phyloP scores from a whole-genome alignment of 2,329 filamentous ascomycete species.

The Thielaviopsis musarum region DNA sequence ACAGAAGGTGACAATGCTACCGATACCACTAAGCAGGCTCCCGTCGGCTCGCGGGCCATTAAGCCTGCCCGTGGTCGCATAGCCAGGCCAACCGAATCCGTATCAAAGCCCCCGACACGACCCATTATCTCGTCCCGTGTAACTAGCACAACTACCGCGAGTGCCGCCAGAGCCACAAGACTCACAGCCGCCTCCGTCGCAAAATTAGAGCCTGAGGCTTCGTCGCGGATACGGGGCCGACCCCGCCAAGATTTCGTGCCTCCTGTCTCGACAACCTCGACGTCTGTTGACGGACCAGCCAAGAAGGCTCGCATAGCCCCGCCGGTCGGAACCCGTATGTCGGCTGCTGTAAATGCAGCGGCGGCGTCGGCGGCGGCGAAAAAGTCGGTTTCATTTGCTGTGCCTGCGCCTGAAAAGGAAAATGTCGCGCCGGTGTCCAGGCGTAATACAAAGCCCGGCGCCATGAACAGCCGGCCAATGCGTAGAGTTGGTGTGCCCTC shows the following conservation, averaged over 20 bases:
- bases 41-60: slow-evolving; percentile 16
- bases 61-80: slow-evolving; percentile 28
- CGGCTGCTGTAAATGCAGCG: slow-evolving; percentile 14
- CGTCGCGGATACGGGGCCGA: background rate
- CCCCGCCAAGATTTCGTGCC: background rate
- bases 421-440: slow-evolving; percentile 30
- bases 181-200: slow-evolving; percentile 13
- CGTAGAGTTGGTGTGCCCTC: slow-evolving; percentile 23
- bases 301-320: slow-evolving; percentile 26
- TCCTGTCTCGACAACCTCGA: background rate
- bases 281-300: slow-evolving; percentile 17
- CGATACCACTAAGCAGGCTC: slow-evolving; percentile 23
- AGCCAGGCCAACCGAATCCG: slow-evolving; percentile 22
- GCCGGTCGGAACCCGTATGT: slow-evolving; percentile 13
- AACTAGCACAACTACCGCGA: slow-evolving; percentile 17
- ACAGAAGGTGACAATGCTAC: slow-evolving; percentile 30
- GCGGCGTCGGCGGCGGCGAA: slow-evolving; percentile 29
- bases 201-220: background rate
- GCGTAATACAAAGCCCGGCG: slow-evolving; percentile 21
- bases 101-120: slow-evolving; percentile 13
- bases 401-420: slow-evolving; percentile 43
- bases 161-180: slow-evolving; percentile 18
- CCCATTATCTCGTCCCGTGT: slow-evolving; percentile 13
- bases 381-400: slow-evolving; percentile 43
- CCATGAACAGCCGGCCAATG: slow-evolving; percentile 27